phyloP scores from a whole-genome alignment of 208 protist species.

The Acanthamoeba castellanii region DNA sequence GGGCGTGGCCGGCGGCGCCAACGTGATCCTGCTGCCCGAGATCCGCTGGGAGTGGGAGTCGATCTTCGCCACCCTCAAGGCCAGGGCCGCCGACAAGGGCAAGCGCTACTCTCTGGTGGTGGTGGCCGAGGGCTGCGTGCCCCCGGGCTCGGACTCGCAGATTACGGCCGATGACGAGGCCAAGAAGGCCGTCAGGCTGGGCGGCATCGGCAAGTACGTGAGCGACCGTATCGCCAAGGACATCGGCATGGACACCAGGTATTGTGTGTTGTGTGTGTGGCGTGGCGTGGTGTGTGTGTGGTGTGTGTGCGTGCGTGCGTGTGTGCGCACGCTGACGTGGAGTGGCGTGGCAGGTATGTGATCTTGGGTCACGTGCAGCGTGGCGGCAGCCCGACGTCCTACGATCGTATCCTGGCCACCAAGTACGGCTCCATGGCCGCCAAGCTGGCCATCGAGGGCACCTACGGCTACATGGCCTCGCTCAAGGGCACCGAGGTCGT shows the following conservation, averaged over 20 bases:
- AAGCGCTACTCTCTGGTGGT: constrained; percentile 50
- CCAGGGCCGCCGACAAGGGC: neutral
- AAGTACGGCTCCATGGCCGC: constrained; percentile 50
- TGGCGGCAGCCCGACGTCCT: constrained; percentile 86
- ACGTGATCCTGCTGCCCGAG: constrained; percentile 49
- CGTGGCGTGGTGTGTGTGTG: no score
- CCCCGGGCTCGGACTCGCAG: constrained; percentile 14
- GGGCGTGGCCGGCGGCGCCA: constrained; percentile 80
- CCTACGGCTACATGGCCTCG: constrained; percentile 52
- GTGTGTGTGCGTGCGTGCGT: no score
- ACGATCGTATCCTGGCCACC: constrained; percentile 84
- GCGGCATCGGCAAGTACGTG: constrained; percentile 68
- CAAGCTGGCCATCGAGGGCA: constrained; percentile 52
- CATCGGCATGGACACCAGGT: constrained; percentile 17
- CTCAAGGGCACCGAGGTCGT: constrained; percentile 50
- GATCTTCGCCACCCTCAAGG: neutral
- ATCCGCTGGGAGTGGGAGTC: constrained; percentile 35
- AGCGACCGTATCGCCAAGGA: constrained; percentile 42
- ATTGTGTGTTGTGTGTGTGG: neutral
- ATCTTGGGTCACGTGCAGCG: constrained; percentile 89
- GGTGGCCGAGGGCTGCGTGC: constrained; percentile 38
- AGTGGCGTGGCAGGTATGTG: constrained; percentile 72
- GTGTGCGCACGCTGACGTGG: constrained; percentile 63
- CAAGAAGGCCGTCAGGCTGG: constrained; percentile 37
- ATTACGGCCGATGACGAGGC: neutral